Evolutionary conservation across 2,329 filamentous ascomycete genomes (phyloP).

Genomic region (Xylaria sp.): DNA sequence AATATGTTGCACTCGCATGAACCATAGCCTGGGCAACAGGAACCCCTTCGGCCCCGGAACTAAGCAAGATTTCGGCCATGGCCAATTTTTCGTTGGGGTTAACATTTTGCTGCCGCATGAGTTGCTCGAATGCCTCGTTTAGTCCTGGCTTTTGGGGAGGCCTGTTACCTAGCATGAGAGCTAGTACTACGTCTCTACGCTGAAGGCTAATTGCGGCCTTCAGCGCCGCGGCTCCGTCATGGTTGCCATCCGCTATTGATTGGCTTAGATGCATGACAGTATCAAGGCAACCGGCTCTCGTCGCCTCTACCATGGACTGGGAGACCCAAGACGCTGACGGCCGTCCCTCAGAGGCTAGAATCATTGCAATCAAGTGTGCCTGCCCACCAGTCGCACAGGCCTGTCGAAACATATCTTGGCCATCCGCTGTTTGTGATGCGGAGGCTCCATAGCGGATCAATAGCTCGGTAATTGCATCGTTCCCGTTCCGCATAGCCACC

Average conservation of each 20-base stretch:
- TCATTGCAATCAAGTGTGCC: constrained; percentile 57
- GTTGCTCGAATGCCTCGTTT: constrained; percentile 60
- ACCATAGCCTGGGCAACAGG: constrained; percentile 59
- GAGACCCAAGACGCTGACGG: constrained; percentile 58
- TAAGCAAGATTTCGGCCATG: constrained; percentile 66
- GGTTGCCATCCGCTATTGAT: constrained; percentile 63
- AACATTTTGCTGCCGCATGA: constrained; percentile 59
- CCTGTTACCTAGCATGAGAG: constrained; percentile 63
- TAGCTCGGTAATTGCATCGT: constrained; percentile 57
- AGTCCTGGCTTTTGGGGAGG: constrained; percentile 61
- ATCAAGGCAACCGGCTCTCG: constrained; percentile 59
- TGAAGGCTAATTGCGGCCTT: constrained; percentile 60
- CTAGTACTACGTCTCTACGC: constrained; percentile 64
- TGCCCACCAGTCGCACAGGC: constrained; percentile 59
- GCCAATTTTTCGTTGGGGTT: constrained; percentile 61
- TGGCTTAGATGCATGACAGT: constrained; percentile 63
- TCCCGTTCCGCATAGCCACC: constrained; percentile 58
- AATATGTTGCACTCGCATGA: constrained; percentile 60
- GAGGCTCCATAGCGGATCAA: constrained; percentile 64
- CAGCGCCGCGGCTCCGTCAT: constrained; percentile 63
- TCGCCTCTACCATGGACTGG: constrained; percentile 63
- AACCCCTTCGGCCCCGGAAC: constrained; percentile 66
- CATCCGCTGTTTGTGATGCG: constrained; percentile 58
- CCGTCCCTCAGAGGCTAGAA: constrained; percentile 61
- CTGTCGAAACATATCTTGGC: constrained; percentile 64